Percentiles rank a stretch among this genome's conserved stretches.
Evolutionary conservation across 164 flowering plant genomes (phyloP).

Genomic region (Kingdonia uniflora): DNA sequence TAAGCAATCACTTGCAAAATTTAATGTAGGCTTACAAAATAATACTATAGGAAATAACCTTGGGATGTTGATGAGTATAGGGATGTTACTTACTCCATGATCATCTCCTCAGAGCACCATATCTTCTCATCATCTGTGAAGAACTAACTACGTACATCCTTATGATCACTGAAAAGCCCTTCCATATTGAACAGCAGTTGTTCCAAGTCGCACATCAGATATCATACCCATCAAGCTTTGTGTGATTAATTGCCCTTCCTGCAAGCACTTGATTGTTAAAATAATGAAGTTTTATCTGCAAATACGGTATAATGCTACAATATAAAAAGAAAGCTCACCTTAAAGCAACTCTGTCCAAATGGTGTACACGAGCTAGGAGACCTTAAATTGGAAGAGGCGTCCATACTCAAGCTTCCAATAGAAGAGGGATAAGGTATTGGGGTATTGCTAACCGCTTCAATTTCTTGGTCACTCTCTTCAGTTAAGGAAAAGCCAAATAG

Average conservation of each 20-base stretch:
- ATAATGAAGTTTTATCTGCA: conserved; percentile 16
- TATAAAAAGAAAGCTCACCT: conserved; percentile 30
- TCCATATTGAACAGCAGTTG: no score
- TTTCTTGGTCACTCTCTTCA: conserved; percentile 26
- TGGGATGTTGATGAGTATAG: no score
- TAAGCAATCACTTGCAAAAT: no score
- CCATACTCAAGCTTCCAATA: conserved; percentile 13
- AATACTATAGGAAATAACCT: no score
- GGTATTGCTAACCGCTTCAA: conserved; percentile 14
- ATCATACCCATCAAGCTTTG: conserved; percentile 25
- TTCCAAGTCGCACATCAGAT: conserved; percentile 22
- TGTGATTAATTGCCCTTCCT: conserved; percentile 22
- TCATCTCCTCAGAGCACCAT: no score
- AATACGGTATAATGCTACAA: conserved; percentile 20
- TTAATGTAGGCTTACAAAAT: no score
- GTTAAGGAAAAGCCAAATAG: conserved; percentile 82
- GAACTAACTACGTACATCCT: neutral
- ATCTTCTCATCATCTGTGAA: no score
- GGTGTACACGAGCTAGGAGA: conserved; percentile 24
- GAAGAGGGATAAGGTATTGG: conserved; percentile 17
- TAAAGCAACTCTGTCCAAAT: conserved; percentile 38
- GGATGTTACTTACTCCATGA: no score
- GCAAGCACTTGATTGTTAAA: conserved; percentile 22
- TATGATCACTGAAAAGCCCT: conserved; percentile 18
- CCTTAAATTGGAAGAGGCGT: conserved; percentile 20